A percentile compares a stretch with the other conserved stretches of the same genome.
Conservation (phyloP, 176 grass and related monocot species). For the Oryza rufipogon region DNA sequence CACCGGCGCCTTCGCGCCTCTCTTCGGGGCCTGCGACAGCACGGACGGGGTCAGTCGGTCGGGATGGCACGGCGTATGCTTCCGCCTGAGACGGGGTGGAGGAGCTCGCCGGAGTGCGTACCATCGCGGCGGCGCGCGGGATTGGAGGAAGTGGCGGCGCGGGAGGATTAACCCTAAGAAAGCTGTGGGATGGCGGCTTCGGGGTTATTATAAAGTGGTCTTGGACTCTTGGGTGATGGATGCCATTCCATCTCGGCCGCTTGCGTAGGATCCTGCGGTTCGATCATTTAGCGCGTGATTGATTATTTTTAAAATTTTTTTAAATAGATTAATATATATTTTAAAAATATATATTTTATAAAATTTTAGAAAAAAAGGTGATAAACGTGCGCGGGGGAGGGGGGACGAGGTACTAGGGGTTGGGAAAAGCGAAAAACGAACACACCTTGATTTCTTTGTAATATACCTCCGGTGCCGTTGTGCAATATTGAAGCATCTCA, state of each 20-base stretch:
- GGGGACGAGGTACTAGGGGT: too few relatives aligned
- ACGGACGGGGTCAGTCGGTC: neutral
- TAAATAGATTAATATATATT: too few relatives aligned
- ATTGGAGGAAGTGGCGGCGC: neutral
- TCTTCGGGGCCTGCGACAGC: constrained; percentile 40
- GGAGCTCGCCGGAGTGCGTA: neutral
- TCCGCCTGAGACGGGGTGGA: neutral
- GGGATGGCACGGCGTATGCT: neutral
- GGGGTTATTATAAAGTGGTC: constrained; percentile 21
- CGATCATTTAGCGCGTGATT: too few relatives aligned
- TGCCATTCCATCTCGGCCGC: constrained; percentile 2
- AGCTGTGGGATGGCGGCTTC: neutral
- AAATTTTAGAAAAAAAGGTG: too few relatives aligned
- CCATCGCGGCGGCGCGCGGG: constrained; percentile 10
- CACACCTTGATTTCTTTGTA: too few relatives aligned
- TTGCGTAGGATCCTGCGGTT: neutral
- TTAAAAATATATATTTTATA: too few relatives aligned
- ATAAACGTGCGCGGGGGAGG: too few relatives aligned
- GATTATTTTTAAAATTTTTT: too few relatives aligned
- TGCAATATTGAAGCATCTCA: too few relatives aligned
- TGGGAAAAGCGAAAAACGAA: too few relatives aligned
- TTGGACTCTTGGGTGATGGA: neutral
- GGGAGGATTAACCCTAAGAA: constrained; percentile 17
- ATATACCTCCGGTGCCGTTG: too few relatives aligned
- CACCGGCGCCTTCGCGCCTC: constrained; percentile 31